phyloP scores from a whole-genome alignment of 305 asterid species.

The Fraxinus greggii region DNA sequence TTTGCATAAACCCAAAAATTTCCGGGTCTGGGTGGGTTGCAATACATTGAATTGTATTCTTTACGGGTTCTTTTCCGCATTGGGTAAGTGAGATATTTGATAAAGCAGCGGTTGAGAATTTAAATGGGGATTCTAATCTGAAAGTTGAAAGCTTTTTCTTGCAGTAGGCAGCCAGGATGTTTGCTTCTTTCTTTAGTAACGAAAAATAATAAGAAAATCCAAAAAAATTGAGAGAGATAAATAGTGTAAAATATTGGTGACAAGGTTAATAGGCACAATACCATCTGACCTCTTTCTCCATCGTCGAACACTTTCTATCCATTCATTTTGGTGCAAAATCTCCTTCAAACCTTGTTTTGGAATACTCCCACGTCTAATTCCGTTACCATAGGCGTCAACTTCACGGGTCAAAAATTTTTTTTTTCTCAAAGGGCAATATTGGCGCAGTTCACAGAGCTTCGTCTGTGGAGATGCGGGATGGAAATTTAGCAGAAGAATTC shows the following conservation, averaged over 20 bases:
- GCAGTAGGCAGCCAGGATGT: conserved; percentile 40
- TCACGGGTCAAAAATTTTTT: neutral
- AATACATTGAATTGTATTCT: conserved; percentile 36
- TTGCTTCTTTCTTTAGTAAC: neutral
- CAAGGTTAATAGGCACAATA: neutral
- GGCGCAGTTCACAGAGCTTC: neutral
- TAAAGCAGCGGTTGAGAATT: conserved; percentile 34
- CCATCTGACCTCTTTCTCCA: neutral
- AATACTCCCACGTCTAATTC: too few relatives aligned
- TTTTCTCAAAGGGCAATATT: neutral
- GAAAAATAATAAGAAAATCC: neutral
- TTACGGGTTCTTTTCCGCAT: conserved; percentile 44
- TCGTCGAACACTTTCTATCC: neutral
- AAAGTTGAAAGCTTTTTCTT: conserved; percentile 46
- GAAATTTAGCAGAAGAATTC: neutral
- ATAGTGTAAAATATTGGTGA: neutral
- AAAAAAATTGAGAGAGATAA: neutral
- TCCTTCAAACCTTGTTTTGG: neutral
- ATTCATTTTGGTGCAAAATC: neutral
- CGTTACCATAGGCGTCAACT: too few relatives aligned
- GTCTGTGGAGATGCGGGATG: neutral
- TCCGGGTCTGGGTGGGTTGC: conserved; percentile 45
- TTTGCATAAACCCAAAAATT: conserved; percentile 54
- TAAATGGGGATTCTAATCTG: conserved; percentile 35
- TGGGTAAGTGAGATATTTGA: conserved; percentile 28